phyloP scores from a whole-genome alignment of 306 rosid genomes.

The Adenanthera pavonina region DNA sequence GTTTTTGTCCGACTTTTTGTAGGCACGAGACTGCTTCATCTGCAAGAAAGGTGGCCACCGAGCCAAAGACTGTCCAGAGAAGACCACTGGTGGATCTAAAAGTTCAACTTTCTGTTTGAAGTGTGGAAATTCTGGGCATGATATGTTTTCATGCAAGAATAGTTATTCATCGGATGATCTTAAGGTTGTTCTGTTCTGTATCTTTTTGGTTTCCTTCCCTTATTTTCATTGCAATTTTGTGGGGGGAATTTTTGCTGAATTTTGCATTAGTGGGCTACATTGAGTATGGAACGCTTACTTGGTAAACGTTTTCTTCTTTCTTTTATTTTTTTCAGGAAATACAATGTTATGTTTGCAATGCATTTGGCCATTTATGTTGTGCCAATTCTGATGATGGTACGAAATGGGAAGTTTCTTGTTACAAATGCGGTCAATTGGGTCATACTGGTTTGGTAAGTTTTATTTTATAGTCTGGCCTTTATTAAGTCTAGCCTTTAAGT shows the following conservation, averaged over 20 bases:
- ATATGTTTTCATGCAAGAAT: constrained; percentile 76
- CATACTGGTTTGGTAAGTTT: constrained; percentile 91
- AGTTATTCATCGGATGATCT: constrained; percentile 72
- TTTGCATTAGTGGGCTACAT: constrained; percentile 13
- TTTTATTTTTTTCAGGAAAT: constrained; percentile 59
- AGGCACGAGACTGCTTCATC: constrained; percentile 76
- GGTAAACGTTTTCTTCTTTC: constrained; percentile 17
- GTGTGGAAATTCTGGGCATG: constrained; percentile 91
- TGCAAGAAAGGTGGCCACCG: constrained; percentile 86
- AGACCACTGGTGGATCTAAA: constrained; percentile 45
- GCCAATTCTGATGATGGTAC: constrained; percentile 44
- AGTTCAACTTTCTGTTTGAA: constrained; percentile 65
- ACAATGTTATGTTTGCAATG: constrained; percentile 80
- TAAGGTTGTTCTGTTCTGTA: constrained; percentile 57
- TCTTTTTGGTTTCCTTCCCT: not conserved
- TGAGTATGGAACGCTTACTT: constrained; percentile 26
- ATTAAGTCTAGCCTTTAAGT: not conserved
- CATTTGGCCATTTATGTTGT: constrained; percentile 88
- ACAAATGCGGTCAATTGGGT: constrained; percentile 83
- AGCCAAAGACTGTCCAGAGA: constrained; percentile 88
- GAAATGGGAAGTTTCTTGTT: constrained; percentile 71
- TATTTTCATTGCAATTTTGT: constrained; percentile 23
- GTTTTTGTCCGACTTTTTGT: constrained; percentile 14
- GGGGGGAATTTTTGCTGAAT: constrained; percentile 4
- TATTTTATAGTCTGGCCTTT: constrained; percentile 12